Conservation (phyloP, 495 filamentous ascomycete genomes). For the Terfezia boudieri region DNA sequence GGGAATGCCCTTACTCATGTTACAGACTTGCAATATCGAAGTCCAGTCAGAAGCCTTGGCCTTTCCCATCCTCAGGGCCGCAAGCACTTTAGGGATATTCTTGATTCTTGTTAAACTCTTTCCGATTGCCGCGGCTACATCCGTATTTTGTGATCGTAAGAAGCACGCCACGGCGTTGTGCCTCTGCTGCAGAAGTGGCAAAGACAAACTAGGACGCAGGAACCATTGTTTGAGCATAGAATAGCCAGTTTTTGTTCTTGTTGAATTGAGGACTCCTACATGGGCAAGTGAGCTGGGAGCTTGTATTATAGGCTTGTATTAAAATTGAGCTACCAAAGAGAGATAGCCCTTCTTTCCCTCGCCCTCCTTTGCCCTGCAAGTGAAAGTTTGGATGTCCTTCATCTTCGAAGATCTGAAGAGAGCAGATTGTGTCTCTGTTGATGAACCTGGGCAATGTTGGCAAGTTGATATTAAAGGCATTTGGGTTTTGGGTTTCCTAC, state of each 20-base stretch:
- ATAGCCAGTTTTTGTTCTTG: constrained; percentile 65
- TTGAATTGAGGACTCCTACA: constrained; percentile 27
- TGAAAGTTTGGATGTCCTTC: constrained; percentile 72
- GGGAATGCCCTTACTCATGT: too few relatives aligned
- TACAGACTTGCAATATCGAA: too few relatives aligned
- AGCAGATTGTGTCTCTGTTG: constrained; percentile 53
- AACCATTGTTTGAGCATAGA: constrained; percentile 59
- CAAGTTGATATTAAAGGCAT: not conserved
- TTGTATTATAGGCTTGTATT: constrained; percentile 7
- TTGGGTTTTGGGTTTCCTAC: constrained; percentile 22
- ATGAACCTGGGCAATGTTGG: constrained; percentile 37
- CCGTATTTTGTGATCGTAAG: constrained; percentile 44
- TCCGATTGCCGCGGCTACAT: constrained; percentile 31
- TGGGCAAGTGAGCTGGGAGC: constrained; percentile 2
- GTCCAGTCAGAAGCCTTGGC: constrained; percentile 12
- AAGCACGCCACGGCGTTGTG: constrained; percentile 47
- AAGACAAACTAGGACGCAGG: constrained; percentile 50
- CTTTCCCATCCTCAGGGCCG: constrained; percentile 8
- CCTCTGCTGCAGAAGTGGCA: constrained; percentile 47
- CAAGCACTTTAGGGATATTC: constrained; percentile 35
- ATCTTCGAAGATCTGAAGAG: constrained; percentile 67
- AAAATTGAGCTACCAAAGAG: constrained; percentile 52
- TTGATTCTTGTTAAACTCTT: constrained; percentile 51
- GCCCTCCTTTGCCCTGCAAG: constrained; percentile 52
- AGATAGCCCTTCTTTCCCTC: constrained; percentile 73